Conservation (phyloP, 805 yeast genomes). For the Sugiyamaella smithiae region DNA sequence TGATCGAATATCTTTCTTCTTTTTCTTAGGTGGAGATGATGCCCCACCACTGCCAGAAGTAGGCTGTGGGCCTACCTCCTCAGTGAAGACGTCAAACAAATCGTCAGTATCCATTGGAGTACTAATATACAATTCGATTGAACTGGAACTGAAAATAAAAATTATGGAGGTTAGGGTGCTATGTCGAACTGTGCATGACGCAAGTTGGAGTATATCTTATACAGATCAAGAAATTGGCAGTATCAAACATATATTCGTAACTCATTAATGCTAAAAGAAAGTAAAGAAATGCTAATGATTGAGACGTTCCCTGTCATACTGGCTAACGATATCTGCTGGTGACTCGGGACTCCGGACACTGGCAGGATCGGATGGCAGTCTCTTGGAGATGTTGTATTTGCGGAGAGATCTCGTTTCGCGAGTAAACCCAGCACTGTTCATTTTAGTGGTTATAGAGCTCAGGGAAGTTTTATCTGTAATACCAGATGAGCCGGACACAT, state of each 20-base stretch:
- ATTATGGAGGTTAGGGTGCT: slow-evolving; percentile 4
- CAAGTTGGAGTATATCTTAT: no score
- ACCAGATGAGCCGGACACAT: slow-evolving; percentile 14
- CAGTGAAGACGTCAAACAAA: slow-evolving; percentile 33
- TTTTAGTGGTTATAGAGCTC: slow-evolving; percentile 11
- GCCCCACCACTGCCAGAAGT: not conserved
- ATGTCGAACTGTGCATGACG: no score
- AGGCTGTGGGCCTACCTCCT: slow-evolving; percentile 20
- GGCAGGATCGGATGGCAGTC: not conserved
- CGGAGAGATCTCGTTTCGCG: slow-evolving; percentile 10
- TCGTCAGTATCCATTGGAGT: slow-evolving; percentile 25
- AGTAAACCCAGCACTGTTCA: slow-evolving; percentile 23
- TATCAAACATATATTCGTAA: no score
- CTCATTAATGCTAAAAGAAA: slow-evolving; percentile 3
- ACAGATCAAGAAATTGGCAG: no score
- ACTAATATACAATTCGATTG: not conserved
- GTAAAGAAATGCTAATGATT: slow-evolving; percentile 4
- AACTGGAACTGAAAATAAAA: not conserved
- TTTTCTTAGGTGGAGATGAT: not conserved
- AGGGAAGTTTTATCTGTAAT: slow-evolving; percentile 8
- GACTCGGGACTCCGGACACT: not conserved
- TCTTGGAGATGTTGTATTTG: not conserved
- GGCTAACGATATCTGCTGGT: slow-evolving; percentile 7
- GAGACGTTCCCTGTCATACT: slow-evolving; percentile 22
- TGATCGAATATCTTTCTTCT: not conserved